Percentiles rank a stretch among this genome's conserved stretches.
Evolutionary conservation across 208 protist species (phyloP).

Genomic region (Herpetomonas tarakana): DNA sequence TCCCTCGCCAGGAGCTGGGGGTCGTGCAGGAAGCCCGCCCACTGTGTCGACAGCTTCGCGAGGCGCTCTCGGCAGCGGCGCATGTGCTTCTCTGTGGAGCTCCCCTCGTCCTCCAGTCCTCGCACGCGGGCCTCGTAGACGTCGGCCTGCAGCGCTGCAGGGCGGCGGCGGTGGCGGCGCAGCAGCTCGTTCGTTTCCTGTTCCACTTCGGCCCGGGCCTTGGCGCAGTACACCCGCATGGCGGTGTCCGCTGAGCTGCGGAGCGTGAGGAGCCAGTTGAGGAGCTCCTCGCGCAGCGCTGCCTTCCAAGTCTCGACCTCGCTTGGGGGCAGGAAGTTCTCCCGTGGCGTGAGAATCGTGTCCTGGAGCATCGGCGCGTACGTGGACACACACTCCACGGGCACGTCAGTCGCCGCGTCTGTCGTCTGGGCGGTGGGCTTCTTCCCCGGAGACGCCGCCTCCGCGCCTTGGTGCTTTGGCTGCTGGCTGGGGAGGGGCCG

Average conservation of each 20-base stretch:
- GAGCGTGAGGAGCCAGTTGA: constrained; percentile 47
- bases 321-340: constrained; percentile 16
- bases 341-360: constrained; percentile 15
- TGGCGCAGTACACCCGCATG: constrained; percentile 25
- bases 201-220: constrained; percentile 31
- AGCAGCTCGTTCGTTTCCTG: constrained; percentile 58
- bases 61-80: constrained; percentile 52
- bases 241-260: constrained; percentile 17
- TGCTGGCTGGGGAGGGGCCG: background rate
- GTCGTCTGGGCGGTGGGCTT: background rate
- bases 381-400: constrained; percentile 14
- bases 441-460: background rate
- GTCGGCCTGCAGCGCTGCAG: constrained; percentile 74
- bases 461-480: constrained; percentile 2
- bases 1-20: constrained; percentile 26
- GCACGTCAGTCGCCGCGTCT: background rate
- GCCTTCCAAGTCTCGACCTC: constrained; percentile 30
- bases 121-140: constrained; percentile 76
- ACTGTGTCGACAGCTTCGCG: constrained; percentile 31
- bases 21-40: constrained; percentile 28
- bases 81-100: constrained; percentile 50
- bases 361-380: constrained; percentile 16
- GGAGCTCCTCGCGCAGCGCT: constrained; percentile 39
- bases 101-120: constrained; percentile 52
- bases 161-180: constrained; percentile 74